phyloP scores from a whole-genome alignment of 192 early-diverging fungal genomes.

The Coemansia pectinata region DNA sequence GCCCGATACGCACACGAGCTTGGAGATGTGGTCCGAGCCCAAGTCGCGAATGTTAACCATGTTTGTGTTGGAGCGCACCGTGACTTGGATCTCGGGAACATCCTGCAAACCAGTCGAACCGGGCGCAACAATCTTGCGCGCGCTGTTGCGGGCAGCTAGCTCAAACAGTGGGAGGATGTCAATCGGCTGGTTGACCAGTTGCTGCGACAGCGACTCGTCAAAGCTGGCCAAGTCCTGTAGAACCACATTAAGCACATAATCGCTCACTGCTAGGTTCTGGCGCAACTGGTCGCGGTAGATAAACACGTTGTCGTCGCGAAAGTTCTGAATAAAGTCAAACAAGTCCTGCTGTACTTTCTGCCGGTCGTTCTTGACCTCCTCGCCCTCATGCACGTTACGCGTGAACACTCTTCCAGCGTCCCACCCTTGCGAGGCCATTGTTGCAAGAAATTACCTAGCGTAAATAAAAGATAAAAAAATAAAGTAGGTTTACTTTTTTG shows the following conservation, averaged over 20 bases:
- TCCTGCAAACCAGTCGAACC: constrained; percentile 59
- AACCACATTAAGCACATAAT: constrained; percentile 83
- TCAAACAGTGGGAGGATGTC: constrained; percentile 90
- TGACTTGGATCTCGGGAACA: constrained; percentile 87
- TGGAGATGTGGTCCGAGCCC: constrained; percentile 81
- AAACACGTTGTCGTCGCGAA: constrained; percentile 80
- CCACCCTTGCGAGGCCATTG: constrained; percentile 65
- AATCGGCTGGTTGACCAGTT: constrained; percentile 74
- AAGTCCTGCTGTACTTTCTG: constrained; percentile 67
- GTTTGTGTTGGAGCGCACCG: constrained; percentile 79
- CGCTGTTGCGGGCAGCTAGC: constrained; percentile 74
- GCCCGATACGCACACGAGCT: constrained; percentile 92
- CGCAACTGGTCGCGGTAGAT: constrained; percentile 92
- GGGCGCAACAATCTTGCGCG: constrained; percentile 68
- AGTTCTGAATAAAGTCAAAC: constrained; percentile 83
- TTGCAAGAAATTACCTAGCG: background rate
- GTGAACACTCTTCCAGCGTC: constrained; percentile 77
- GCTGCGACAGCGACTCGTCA: constrained; percentile 82
- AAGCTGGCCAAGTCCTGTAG: constrained; percentile 81
- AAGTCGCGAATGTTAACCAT: constrained; percentile 88
- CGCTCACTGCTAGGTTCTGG: constrained; percentile 76
- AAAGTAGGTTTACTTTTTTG: background rate
- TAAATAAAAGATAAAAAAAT: background rate
- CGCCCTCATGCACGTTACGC: constrained; percentile 65
- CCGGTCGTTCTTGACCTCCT: constrained; percentile 60